These are phyloP conservation scores for Posidonia australis DNA, from an alignment of 106 monocot genomes.

Conservation along the genomic window DNA sequence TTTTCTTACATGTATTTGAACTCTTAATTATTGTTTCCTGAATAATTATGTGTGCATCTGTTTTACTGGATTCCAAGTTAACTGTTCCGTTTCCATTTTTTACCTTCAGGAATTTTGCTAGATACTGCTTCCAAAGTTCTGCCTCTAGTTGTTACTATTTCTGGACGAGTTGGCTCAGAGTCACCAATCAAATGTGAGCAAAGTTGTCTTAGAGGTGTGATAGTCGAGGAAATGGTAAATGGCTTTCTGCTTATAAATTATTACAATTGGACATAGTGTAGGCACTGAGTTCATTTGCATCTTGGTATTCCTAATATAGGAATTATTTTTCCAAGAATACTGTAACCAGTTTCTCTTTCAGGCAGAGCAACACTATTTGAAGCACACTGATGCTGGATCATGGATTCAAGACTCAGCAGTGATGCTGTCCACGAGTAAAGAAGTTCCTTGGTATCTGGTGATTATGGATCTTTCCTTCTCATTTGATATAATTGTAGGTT, in stretches of 20 bases:
- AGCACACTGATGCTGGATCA: slow-evolving; percentile 94
- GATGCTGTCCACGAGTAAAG: slow-evolving; percentile 81
- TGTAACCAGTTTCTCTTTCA: slow-evolving; percentile 8
- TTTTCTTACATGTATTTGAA: neutral
- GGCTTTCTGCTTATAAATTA: neutral
- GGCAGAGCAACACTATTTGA: slow-evolving; percentile 93
- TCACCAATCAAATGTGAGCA: slow-evolving; percentile 76
- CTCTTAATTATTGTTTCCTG: neutral
- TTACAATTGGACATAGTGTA: neutral
- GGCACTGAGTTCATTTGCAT: neutral
- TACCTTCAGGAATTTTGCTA: slow-evolving; percentile 41
- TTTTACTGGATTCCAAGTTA: neutral
- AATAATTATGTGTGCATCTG: neutral
- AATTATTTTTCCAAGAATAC: neutral
- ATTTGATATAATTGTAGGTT: neutral
- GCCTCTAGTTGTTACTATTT: slow-evolving; percentile 68
- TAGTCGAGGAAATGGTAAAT: slow-evolving; percentile 86
- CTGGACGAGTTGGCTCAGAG: slow-evolving; percentile 91
- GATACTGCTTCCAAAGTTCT: slow-evolving; percentile 82
- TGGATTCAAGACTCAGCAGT: slow-evolving; percentile 96
- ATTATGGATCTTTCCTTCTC: neutral
- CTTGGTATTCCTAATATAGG: neutral
- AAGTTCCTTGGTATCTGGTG: slow-evolving; percentile 96
- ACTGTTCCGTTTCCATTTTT: neutral
- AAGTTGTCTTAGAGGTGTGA: slow-evolving; percentile 87